Percentiles rank a stretch among this genome's conserved stretches.
These are phyloP conservation scores for Phlebiopsis gigantea DNA, from an alignment of 768 basidiomycete species.

Conservation along the genomic window DNA sequence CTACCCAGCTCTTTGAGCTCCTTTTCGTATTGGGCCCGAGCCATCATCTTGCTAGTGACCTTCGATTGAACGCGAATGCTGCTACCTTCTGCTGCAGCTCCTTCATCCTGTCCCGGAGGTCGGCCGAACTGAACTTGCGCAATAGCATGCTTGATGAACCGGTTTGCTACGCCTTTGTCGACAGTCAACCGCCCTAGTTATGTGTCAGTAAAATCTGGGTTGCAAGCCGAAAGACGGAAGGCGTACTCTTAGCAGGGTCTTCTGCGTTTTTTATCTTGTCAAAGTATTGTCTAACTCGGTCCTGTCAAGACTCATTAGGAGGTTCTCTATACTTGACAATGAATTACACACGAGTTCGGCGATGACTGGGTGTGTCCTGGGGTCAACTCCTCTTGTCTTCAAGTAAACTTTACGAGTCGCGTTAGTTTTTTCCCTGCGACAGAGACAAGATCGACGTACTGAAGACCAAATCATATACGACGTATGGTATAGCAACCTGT, in stretches of 20 bases:
- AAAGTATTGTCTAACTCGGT: constrained; percentile 76
- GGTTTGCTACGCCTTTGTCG: constrained; percentile 73
- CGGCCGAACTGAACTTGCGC: constrained; percentile 43
- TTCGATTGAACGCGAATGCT: constrained; percentile 39
- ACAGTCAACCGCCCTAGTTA: constrained; percentile 40
- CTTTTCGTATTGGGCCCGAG: constrained; percentile 58
- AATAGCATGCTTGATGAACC: constrained; percentile 84
- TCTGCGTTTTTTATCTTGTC: constrained; percentile 77
- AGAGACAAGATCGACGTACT: constrained; percentile 38
- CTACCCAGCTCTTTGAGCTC: constrained; percentile 39
- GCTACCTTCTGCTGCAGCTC: constrained; percentile 10
- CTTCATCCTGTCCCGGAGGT: constrained; percentile 17
- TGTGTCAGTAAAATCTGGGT: too few relatives aligned
- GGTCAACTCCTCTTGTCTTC: constrained; percentile 75
- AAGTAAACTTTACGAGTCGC: constrained; percentile 56
- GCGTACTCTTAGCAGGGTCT: constrained; percentile 50
- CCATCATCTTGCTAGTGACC: constrained; percentile 70
- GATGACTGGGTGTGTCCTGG: constrained; percentile 71
- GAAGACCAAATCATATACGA: constrained; percentile 82
- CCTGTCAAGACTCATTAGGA: constrained; percentile 34
- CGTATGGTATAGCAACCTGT: constrained; percentile 74
- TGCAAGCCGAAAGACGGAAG: neutral
- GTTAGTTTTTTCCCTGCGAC: neutral
- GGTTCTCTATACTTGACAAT: neutral
- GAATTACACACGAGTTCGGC: constrained; percentile 52